Base-by-base conservation (phyloP, 805 yeast genomes). In the Candida coquimbonensis region DNA sequence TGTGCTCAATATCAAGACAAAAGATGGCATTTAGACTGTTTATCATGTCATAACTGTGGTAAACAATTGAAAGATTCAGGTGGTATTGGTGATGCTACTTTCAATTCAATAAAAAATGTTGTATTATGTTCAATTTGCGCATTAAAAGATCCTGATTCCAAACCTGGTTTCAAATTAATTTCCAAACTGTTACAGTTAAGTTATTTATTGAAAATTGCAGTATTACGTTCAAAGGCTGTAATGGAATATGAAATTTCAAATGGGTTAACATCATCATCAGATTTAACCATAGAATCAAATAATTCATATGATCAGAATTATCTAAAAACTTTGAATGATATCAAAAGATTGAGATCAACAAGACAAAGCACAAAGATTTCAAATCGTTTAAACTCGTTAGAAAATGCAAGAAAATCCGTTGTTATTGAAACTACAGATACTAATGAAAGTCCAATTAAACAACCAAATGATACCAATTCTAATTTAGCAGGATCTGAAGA, bases 21-120 rank as follows among this genome's bases (percentile, higher is more conserved):
- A 42, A 75, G 96, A 54, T 91, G 96, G 97, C 99, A 93, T 61
- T 48, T 71, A 13, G 67, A 74, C 27, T 93, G 99, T 64, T 74
- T 91, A 38, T 56, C 62, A 9, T 91, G 98, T 57, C 63, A 76
- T 0, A 59, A 60, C 9, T 90, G 97, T 61, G 57, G 63, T 13
- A 71, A 73, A 36, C 45, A 50, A 0, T 65, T 80, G 7, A 59
- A 61, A 5, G 51, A 60, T 0, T 61, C 60, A 27, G 68, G 69
- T 38, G 70, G 74, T n/a, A 50, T 71, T 14, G 61, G 65, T 14
- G 79, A 73, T 42, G 69, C 79, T 13, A 66, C 80, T 4, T 75
- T 67, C 55, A 52, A 62, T 29, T 51, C 58, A 0, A 59, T 54
- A 0, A 57, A 51, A 1, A 60, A 65, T 21, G 51, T 51, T 26